These are phyloP conservation scores for Alternaria burnsii DNA, from an alignment of 2,329 filamentous ascomycete species.

Conservation along the genomic window DNA sequence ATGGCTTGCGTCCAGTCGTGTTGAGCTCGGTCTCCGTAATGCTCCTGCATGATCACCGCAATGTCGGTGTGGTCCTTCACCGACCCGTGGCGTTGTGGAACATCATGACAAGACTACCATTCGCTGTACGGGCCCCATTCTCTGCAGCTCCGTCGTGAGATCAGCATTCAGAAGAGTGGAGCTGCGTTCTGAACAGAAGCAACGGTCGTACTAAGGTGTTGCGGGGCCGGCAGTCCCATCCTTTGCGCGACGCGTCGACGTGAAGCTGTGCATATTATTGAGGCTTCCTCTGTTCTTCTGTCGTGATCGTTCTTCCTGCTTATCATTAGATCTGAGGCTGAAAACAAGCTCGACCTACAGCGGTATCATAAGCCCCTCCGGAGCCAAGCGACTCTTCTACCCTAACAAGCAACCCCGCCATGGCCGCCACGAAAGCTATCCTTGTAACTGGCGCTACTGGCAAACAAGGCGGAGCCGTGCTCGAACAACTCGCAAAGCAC, in stretches of 20 bases:
- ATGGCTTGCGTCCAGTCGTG: background rate
- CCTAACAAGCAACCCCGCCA: constrained; percentile 24
- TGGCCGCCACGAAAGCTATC: constrained; percentile 50
- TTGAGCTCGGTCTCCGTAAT: constrained; percentile 1
- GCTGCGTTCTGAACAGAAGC: constrained; percentile 7
- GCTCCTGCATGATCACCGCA: constrained; percentile 11
- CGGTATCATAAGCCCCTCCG: background rate
- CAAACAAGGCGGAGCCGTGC: constrained; percentile 58
- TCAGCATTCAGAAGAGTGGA: constrained; percentile 6
- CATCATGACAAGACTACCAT: constrained; percentile 1
- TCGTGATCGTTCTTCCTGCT: background rate
- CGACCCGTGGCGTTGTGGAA: constrained; percentile 13
- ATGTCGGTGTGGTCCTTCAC: constrained; percentile 8
- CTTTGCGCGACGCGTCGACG: constrained; percentile 1
- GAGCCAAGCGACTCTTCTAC: constrained; percentile 14
- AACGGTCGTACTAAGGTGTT: constrained; percentile 9
- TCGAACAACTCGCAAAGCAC: constrained; percentile 53
- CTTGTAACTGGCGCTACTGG: constrained; percentile 58
- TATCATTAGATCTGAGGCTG: background rate
- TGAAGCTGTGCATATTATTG: constrained; percentile 10
- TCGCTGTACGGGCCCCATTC: background rate
- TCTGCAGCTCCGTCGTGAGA: background rate
- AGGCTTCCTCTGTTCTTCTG: constrained; percentile 4
- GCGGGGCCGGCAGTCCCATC: constrained; percentile 14
- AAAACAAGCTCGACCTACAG: constrained; percentile 6